Evolutionary conservation across 306 rosid species (phyloP), one percentile per base, ranked within the genome.

Genomic region (Cicer bijugum): DNA sequence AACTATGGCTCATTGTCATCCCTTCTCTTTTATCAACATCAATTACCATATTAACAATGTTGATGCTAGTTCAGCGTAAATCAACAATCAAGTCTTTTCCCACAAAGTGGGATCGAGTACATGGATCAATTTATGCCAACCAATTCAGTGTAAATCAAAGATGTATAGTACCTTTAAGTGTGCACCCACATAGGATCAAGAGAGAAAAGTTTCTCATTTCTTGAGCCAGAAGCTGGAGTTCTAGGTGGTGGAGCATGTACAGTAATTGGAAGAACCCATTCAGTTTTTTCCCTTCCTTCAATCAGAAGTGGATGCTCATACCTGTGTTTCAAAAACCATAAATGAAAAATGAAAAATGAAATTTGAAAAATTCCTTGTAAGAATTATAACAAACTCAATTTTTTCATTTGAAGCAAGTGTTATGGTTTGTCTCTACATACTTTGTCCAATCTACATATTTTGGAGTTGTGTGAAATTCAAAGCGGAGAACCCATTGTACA

Each of bases 201-300:
- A 65, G 92, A 88, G 88, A 87, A 74, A 80, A 87, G 80, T 82
- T 84, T 92, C 37, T 86, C 96, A 40, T 55, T 86, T 79, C 93
- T 89, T 72, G 83, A 56, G 55, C 84, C 87, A 77, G 89, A 84
- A 71, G 84, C 38, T 23, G 84, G 73, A 62, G 86, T 47, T 62
- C 82, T 85, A 11, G 86, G 77, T 6, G 97, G 95, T 66, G 97
- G 90, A 19, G 99, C 97, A 78, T 87, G 96, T 58, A 95, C 97
- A 9, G 88, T 90, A n/a, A 95, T 92, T 15, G 97, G 99, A 70
- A 95, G 97, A 79, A 89, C 77, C 99, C 99, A 95, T 71, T 95
- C 99, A 63, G 89, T 77, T 81, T 84, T 92, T 38, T 95, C 99
- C 81, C 97, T 90, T 75, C 92, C 89, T 80, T 90, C 97, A 20